Evolutionary conservation across 306 rosid species (phyloP).

Genomic region (Dalbergia oliveri): DNA sequence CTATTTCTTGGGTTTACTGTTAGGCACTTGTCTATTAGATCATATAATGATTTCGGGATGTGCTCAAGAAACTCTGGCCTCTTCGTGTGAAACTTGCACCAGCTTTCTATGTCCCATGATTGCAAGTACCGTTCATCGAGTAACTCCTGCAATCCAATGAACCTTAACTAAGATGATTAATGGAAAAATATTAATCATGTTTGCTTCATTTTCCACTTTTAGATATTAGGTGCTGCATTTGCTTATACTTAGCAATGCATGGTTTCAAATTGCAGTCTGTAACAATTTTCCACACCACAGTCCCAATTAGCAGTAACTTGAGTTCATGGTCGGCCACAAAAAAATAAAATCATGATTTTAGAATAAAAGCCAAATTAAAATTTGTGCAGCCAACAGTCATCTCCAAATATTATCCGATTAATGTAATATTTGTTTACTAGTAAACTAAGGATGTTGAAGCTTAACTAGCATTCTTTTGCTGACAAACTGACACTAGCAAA

Average conservation of each 20-base stretch:
- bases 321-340: background rate
- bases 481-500: background rate
- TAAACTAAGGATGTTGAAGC: background rate
- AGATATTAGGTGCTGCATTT: slow-evolving; percentile 1
- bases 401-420: background rate
- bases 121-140: slow-evolving; percentile 55
- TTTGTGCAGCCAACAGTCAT: slow-evolving; percentile 16
- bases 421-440: too few relatives aligned
- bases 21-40: slow-evolving; percentile 73
- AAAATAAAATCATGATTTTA: background rate
- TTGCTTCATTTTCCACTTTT: slow-evolving; percentile 12
- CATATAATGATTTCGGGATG: slow-evolving; percentile 62
- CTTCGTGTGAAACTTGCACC: slow-evolving; percentile 66
- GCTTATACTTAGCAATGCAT: background rate
- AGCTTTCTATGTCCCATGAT: slow-evolving; percentile 55
- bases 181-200: slow-evolving; percentile 1
- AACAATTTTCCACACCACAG: too few relatives aligned
- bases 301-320: background rate
- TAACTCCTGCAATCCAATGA: slow-evolving; percentile 61
- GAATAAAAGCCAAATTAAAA: slow-evolving; percentile 3
- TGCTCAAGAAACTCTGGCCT: slow-evolving; percentile 63
- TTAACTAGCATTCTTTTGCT: background rate
- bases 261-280: too few relatives aligned
- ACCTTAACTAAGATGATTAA: background rate
- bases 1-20: slow-evolving; percentile 73